Evolutionary conservation across 129 eudicot species (phyloP).

Genomic region (Gnaphalium uliginosum): DNA sequence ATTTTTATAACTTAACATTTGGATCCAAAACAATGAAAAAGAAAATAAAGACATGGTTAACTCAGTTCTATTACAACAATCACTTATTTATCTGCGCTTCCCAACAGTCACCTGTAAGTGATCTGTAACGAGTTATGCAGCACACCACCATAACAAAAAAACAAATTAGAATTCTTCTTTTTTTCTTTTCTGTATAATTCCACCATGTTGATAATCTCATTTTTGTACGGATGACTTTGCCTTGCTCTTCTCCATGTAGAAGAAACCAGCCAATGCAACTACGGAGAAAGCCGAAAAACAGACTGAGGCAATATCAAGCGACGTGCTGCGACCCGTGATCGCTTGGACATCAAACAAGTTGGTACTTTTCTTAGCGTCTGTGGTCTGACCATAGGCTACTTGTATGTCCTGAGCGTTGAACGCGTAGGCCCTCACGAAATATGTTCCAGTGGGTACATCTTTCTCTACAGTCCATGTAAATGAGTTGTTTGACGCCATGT

Average conservation of each 20-base stretch:
- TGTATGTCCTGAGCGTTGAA: constrained; percentile 29
- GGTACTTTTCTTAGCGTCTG: constrained; percentile 32
- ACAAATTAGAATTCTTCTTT: neutral
- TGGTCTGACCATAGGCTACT: constrained; percentile 54
- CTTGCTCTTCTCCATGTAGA: constrained; percentile 72
- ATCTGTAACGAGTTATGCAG: constrained; percentile 5
- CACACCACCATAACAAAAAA: constrained; percentile 6
- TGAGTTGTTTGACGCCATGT: constrained; percentile 42
- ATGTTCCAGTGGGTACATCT: constrained; percentile 49
- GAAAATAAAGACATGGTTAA: constrained; percentile 15
- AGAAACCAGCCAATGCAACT: constrained; percentile 63
- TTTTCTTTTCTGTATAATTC: neutral
- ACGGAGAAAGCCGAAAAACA: constrained; percentile 67
- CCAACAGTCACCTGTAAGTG: constrained; percentile 3
- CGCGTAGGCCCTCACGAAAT: constrained; percentile 65
- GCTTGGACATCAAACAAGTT: constrained; percentile 48
- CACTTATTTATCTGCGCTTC: constrained; percentile 2
- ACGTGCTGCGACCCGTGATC: constrained; percentile 53
- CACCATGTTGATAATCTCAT: constrained; percentile 25
- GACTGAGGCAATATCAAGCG: constrained; percentile 56
- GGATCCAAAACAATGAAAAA: constrained; percentile 2
- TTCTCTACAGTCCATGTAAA: constrained; percentile 46
- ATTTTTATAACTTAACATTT: constrained; percentile 17
- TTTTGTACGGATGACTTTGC: constrained; percentile 43
- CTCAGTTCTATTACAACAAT: constrained; percentile 15